Base-by-base conservation (phyloP, 306 rosid genomes). In the Senna tora region DNA sequence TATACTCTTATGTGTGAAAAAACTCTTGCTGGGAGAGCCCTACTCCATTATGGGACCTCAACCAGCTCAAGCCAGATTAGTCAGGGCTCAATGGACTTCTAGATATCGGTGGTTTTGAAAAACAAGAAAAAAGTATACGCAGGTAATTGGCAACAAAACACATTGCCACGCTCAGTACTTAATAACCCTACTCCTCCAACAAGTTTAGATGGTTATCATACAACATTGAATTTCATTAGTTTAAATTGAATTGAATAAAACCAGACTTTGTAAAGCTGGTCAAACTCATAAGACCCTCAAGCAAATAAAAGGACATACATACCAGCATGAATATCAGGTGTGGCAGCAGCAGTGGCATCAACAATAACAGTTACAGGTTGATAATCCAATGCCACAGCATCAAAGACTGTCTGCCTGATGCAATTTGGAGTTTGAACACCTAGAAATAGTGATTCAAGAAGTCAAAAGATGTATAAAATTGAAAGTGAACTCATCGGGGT, bases 361-460 rank as follows among this genome's bases (percentile, higher is more conserved):
- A 79, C 50, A 80, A 93, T 77, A 28, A 91, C 84, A 45, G 92
- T 84, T 41, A 93, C 85, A 43, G 88, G 82, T 49, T 67, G 84
- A 81, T 91, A 93, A 75, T 93, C 94, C 81, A 93, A 77, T 70
- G 88, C 92, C 52, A 93, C 92, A 20, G 92, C 98, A 76, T 93
- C 98, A 77, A 59, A 89, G 47, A 91, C 95, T 57, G 97, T 91
- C 83, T 91, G 97, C 74, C 98, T 81, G 65, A 94, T 91, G 68
- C 98, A 94, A 78, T 94, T 94, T 39, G 98, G 98, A 66, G 97
- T 94, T 87, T 94, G 98, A 72, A 94, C 92, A 67, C 97, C 98
- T 90, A 62, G 13, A 79, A 30, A 21, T 16, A 39, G 41, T 77
- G 57, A 47, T 41, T 49, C 43, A 67, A 63, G 4, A 55, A 62